These are phyloP conservation scores for Suhomyces vadensis DNA, from an alignment of 805 yeast species.

Conservation along the genomic window DNA sequence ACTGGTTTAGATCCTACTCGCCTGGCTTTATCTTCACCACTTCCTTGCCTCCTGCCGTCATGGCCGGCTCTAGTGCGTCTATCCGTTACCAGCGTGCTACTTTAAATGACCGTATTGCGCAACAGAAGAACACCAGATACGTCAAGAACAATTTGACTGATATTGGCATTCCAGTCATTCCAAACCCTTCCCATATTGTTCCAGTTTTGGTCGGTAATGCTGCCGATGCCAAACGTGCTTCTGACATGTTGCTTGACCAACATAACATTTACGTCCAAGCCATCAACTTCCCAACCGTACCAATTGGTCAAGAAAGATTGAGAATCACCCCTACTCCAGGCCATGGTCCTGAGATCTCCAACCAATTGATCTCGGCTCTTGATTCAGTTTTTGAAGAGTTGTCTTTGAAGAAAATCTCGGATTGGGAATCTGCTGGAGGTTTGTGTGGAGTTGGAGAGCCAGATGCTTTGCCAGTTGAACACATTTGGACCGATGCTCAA, in stretches of 20 bases:
- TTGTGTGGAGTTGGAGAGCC: conserved; percentile 82
- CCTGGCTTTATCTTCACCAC: conserved; percentile 99
- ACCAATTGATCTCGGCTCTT: conserved; percentile 73
- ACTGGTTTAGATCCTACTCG: conserved; percentile 94
- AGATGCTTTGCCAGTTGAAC: conserved; percentile 47
- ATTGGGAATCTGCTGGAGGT: conserved; percentile 85
- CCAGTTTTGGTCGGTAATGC: conserved; percentile 96
- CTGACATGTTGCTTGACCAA: conserved; percentile 81
- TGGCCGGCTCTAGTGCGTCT: conserved; percentile 93
- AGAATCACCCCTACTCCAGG: conserved; percentile 99
- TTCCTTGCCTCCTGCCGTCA: conserved; percentile 92
- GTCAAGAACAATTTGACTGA: conserved; percentile 70
- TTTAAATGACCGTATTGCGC: conserved; percentile 73
- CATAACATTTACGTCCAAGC: conserved; percentile 95
- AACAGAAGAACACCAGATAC: conserved; percentile 82
- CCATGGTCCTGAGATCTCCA: conserved; percentile 74
- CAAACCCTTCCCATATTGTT: conserved; percentile 96
- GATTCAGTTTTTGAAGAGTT: conserved; percentile 79
- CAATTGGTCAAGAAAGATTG: conserved; percentile 92
- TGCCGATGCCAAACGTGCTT: conserved; percentile 84
- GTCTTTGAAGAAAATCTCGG: conserved; percentile 68
- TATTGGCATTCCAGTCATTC: conserved; percentile 90
- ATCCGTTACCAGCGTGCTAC: conserved; percentile 81
- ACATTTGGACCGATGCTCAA: conserved; percentile 88
- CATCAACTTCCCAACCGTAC: conserved; percentile 96